Base-by-base conservation (phyloP, 305 asterid species). In the Solanum chacoense region DNA sequence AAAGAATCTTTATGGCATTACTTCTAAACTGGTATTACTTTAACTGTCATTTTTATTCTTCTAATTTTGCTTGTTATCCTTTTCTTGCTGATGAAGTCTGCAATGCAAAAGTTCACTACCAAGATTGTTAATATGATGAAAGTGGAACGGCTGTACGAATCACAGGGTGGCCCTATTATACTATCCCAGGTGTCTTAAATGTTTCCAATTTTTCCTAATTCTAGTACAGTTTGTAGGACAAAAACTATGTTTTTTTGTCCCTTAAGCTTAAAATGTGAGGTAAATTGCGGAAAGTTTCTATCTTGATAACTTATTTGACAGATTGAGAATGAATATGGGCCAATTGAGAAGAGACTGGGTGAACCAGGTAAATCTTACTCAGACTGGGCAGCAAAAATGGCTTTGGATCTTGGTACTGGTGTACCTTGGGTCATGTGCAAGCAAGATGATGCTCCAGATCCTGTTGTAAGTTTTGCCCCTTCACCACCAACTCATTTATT, bases 401-500 rank as follows among this genome's bases (percentile, higher is more conserved):
- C 99, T 55, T 95, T 94, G 80, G 95, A 92, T 93, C 99, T 92
- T 40, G 97, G 92, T 75, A 97, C 99, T 16, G 99, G 99, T 88
- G 99, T 97, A 80, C 99, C 99, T 24, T 97, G 99, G 99, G 91
- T 97, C 92, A 97, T 97, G 99, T 97, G 99, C 98, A 97, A 97
- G 94, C 99, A 97, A 95, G 98, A 97, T 36, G 98, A 96, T 91
- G 99, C 99, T 78, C 99, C 99, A 20, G 99, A 96, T 93, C 99
- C 99, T 67, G 87, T 96, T 91, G 99, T 98, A 89, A 91, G 98
- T 92, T 92, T 35, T 87, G 22, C 78, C 74, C 22, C 65, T 28
- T 1, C 0, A 36, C 5, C 37, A 84, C 40, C 50, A 84, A n/a
- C 87, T 59, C 87, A 55, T 84, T 76, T 59, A 84, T 20, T 84